Evolutionary conservation across 805 yeast genomes (phyloP), one percentile per base, ranked within the genome.

Genomic region (Tetrapisispora fleetii): DNA sequence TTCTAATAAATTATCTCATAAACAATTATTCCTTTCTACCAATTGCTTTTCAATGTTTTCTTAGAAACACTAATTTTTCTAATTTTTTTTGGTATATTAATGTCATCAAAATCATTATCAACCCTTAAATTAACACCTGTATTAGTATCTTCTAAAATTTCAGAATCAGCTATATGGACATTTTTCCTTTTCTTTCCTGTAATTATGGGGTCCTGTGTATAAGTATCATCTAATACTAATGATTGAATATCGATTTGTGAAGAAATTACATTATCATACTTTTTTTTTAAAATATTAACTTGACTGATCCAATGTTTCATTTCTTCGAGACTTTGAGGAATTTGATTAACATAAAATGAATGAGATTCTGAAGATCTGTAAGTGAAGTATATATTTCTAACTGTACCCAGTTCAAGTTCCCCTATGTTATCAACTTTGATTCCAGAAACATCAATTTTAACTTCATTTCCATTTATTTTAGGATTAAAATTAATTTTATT

Each of bases 11-110:
- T n/a, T n/a, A n/a, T n/a, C n/a, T n/a, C n/a, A n/a, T n/a, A n/a
- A n/a, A n/a, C n/a, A n/a, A n/a, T 8, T 24, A 24, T 24, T 24
- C 28, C 8, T 24, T 14, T 21, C 37, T 46, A 64, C 66, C 65
- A 64, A 8, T 48, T 45, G 41, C 68, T 64, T 49, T 52, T 57
- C 45, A 64, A 48, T 1, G 66, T 57, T 47, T 61, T 60, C 43
- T 63, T 63, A 1, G 67, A 63, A 17, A 62, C 63, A 48, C 68
- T 64, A 19, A 63, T 60, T 46, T 62, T 64, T 42, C 63, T 50
- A 13, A 58, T 51, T 41, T 64, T 64, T 19, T 52, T 52, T 13
- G 58, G 52, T 9, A 50, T 44, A 7, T 51, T 54, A 35, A 16
- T 28, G 33, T 24, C 38, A 32, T 21, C 22, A 1, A 24, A 24